Percentiles rank a stretch among this genome's conserved stretches.
phyloP scores from a whole-genome alignment of 2,329 filamentous ascomycete species.

The Colletotrichum horii region DNA sequence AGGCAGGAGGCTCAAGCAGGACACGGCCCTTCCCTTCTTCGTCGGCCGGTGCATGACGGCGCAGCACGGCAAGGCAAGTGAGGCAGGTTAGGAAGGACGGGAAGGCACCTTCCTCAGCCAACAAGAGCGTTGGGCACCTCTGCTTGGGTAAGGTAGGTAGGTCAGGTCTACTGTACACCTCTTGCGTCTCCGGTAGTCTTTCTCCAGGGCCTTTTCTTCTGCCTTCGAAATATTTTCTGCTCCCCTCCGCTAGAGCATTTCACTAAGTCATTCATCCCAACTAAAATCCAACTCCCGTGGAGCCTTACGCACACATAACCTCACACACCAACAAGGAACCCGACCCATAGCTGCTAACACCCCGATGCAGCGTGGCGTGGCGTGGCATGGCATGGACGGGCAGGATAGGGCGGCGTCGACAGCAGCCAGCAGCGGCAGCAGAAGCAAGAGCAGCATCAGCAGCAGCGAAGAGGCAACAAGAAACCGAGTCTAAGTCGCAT shows the following conservation, averaged over 20 bases:
- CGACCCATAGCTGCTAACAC: background rate
- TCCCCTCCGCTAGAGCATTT: background rate
- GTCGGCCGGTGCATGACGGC: constrained; percentile 4
- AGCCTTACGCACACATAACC: background rate
- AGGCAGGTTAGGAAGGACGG: background rate
- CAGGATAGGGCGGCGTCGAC: background rate
- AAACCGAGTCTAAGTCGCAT: background rate
- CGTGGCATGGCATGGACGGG: background rate
- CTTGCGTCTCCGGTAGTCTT: background rate
- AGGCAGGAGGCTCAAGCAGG: background rate
- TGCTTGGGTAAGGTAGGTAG: background rate
- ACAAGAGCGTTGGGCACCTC: background rate
- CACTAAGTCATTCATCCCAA: constrained; percentile 18
- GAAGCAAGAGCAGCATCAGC: background rate
- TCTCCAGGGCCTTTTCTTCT: background rate
- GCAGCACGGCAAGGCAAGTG: background rate
- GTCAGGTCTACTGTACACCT: background rate
- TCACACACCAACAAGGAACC: background rate
- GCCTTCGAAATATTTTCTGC: background rate
- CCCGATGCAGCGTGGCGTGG: constrained; percentile 10
- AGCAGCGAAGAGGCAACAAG: background rate
- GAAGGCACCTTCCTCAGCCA: background rate
- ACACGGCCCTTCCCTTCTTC: constrained; percentile 12
- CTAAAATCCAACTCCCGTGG: background rate
- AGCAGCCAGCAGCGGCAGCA: background rate